Base-by-base conservation (phyloP, 2,329 filamentous ascomycete genomes). In the Diplodia corticola region DNA sequence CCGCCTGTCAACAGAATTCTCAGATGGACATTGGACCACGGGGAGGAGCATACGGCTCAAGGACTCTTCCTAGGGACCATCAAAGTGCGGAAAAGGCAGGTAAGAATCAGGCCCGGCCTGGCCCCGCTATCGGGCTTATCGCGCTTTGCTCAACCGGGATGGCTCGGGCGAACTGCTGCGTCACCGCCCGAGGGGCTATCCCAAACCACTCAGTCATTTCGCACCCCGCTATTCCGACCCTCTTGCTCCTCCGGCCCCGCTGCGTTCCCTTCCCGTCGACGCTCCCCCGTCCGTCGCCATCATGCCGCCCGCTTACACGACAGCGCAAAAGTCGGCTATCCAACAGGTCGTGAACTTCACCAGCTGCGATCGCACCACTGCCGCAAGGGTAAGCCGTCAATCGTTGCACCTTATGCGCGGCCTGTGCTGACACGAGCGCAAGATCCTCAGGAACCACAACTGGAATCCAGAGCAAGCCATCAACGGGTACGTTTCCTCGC, bases 281-380 rank as follows among this genome's bases (percentile, higher is more conserved):
- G 65, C 55, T 44, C 48, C 12, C 17, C 28, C 26, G 28, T 28
- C 24, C 55, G 24, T 33, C 33, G 7, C 37, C 69, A 78, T 70
- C 9, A 82, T 83, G 81, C 80, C 81, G 70, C 71, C 80, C 78
- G 79, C 77, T 46, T 80, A 82, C 72, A 82, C 76, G 6, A 51
- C 78, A 6, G 72, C 77, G 72, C 82, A 84, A 73, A 83, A 82
- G 73, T 70, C 70, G 65, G 79, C 80, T 15, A 80, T 83, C 53
- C 67, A 68, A 68, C 78, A 82, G 71, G 82, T 83, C 70, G 73
- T 74, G 67, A 76, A 69, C 67, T 78, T 84, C 69, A 82, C 82
- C 4, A 73, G 78, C 57, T 69, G 77, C 50, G 82, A 84, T 68
- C 77, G 78, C 69, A 80, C 73, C 50, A 78, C 77, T 17, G 82